phyloP scores from a whole-genome alignment of 2,329 filamentous ascomycete genomes.

The Fusarium coffeatum region DNA sequence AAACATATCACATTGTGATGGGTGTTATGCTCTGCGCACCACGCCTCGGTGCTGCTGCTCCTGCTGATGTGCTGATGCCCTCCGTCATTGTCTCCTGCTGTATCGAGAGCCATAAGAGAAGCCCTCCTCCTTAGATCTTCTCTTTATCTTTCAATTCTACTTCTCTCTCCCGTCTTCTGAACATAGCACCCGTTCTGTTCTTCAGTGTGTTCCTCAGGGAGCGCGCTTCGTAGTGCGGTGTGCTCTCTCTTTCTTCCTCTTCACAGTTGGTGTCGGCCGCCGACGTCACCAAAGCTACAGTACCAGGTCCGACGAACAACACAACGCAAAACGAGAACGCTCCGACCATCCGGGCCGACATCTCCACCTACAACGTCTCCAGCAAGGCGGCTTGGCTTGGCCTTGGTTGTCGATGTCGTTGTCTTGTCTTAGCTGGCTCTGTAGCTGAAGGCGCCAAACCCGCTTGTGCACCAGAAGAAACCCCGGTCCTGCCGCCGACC shows the following conservation, averaged over 20 bases:
- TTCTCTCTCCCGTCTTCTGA: conserved; percentile 12
- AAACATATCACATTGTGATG: conserved; percentile 30
- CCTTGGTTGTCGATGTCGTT: conserved; percentile 41
- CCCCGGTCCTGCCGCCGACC: conserved; percentile 47
- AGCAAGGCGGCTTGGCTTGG: conserved; percentile 43
- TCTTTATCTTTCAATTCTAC: neutral
- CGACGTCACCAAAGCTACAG: conserved; percentile 46
- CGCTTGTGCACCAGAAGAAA: conserved; percentile 46
- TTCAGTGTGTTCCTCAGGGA: conserved; percentile 32
- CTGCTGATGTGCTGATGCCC: conserved; percentile 1
- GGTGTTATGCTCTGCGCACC: conserved; percentile 23
- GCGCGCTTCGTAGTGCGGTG: conserved; percentile 34
- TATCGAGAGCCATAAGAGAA: conserved; percentile 35
- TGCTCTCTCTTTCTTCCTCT: conserved; percentile 20
- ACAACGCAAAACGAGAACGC: conserved; percentile 42
- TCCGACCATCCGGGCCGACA: conserved; percentile 49
- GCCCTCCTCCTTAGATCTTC: conserved; percentile 4
- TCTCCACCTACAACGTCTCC: conserved; percentile 47
- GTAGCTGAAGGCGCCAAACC: conserved; percentile 51
- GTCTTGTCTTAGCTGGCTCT: conserved; percentile 38
- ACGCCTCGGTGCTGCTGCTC: conserved; percentile 13
- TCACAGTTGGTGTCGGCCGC: conserved; percentile 40
- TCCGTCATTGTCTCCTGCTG: conserved; percentile 23
- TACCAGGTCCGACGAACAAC: conserved; percentile 37
- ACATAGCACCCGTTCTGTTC: conserved; percentile 10